These are phyloP conservation scores for Ceratocystis colombiana DNA, from an alignment of 2,329 filamentous ascomycete genomes.

Conservation along the genomic window DNA sequence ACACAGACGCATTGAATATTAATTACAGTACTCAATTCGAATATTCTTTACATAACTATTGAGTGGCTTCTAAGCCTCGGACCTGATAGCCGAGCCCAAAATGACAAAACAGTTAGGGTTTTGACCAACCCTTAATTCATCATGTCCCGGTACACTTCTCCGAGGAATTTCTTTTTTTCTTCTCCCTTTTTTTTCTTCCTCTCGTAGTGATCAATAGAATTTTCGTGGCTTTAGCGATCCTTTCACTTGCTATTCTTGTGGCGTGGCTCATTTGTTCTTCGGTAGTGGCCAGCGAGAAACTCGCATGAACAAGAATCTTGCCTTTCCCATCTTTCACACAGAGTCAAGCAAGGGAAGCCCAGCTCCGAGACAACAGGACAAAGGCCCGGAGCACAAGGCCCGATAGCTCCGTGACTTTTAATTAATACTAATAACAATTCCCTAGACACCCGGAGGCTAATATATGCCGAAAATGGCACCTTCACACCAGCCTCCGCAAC, in stretches of 20 bases:
- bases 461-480: not conserved
- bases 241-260: not conserved
- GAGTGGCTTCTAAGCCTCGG: not conserved
- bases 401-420: too few species aligned
- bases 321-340: not conserved
- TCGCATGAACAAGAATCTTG: not conserved
- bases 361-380: too few species aligned
- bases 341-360: too few species aligned
- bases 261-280: not conserved
- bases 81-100: not conserved
- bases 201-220: not conserved
- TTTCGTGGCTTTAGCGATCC: not conserved
- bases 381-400: too few species aligned
- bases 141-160: not conserved
- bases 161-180: not conserved
- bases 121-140: not conserved
- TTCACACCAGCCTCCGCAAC: not conserved
- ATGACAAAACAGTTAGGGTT: not conserved
- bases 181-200: not conserved
- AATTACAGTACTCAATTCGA: too few species aligned
- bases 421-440: too few species aligned
- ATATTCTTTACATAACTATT: too few species aligned
- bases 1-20: too few species aligned
- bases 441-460: not conserved
- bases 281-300: not conserved